A percentile compares a stretch with the other conserved stretches of the same genome.
Conservation (phyloP, 2,329 filamentous ascomycete species). For the Geosmithia morbida region DNA sequence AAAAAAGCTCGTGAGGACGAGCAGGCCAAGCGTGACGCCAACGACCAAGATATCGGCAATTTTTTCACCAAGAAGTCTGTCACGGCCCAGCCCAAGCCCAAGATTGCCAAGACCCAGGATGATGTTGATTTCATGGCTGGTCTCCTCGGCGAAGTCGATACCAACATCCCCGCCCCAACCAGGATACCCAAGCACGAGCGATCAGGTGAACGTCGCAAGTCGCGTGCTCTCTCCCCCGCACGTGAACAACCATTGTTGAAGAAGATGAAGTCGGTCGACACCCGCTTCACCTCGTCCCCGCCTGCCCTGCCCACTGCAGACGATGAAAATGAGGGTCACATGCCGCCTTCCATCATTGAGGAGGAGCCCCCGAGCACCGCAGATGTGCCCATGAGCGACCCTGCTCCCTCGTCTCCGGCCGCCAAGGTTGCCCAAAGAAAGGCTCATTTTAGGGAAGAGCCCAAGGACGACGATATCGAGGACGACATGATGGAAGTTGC, state of each 20-base stretch:
- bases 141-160: slow-evolving; percentile 77
- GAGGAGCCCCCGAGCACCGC: slow-evolving; percentile 35
- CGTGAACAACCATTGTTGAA: slow-evolving; percentile 35
- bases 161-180: slow-evolving; percentile 44
- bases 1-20: slow-evolving; percentile 86
- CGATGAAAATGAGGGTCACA: slow-evolving; percentile 44
- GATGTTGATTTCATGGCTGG: slow-evolving; percentile 79
- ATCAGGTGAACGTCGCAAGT: slow-evolving; percentile 63
- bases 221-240: slow-evolving; percentile 66
- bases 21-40: slow-evolving; percentile 69
- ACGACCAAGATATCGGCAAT: slow-evolving; percentile 83
- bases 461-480: slow-evolving; percentile 56
- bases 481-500: slow-evolving; percentile 82
- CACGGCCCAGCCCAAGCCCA: slow-evolving; percentile 58
- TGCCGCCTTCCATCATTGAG: slow-evolving; percentile 33
- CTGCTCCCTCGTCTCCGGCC: slow-evolving; percentile 74
- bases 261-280: slow-evolving; percentile 38
- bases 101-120: slow-evolving; percentile 68
- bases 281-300: slow-evolving; percentile 28
- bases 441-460: slow-evolving; percentile 28
- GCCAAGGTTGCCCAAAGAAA: slow-evolving; percentile 66
- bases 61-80: slow-evolving; percentile 75
- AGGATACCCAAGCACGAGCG: slow-evolving; percentile 51
- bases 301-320: slow-evolving; percentile 28
- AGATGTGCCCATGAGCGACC: slow-evolving; percentile 58